Conservation (phyloP, 2,329 filamentous ascomycete species). For the Pseudocercospora cruenta region DNA sequence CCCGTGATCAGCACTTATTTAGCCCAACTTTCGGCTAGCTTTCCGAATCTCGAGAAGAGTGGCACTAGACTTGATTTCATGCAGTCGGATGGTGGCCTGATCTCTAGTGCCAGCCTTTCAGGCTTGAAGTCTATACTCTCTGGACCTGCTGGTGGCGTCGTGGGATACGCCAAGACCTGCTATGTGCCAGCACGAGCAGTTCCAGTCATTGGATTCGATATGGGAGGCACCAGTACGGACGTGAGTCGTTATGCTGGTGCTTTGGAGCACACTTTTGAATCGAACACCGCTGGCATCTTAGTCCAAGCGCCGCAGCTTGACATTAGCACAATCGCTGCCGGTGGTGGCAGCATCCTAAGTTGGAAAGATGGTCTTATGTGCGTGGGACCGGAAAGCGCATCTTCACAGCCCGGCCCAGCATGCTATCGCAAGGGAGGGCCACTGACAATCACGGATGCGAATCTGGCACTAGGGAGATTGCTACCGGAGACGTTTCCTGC, state of each 20-base stretch:
- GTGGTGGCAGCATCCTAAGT: constrained; percentile 50
- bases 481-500: constrained; percentile 39
- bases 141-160: constrained; percentile 42
- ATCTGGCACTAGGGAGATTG: constrained; percentile 39
- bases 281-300: constrained; percentile 38
- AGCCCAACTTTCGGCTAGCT: constrained; percentile 34
- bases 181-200: constrained; percentile 31
- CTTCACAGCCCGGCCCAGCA: constrained; percentile 39
- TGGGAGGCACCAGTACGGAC: constrained; percentile 40
- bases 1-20: constrained; percentile 76
- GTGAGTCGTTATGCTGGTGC: constrained; percentile 38
- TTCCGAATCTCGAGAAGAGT: constrained; percentile 30
- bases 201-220: constrained; percentile 36
- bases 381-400: constrained; percentile 29
- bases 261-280: constrained; percentile 40
- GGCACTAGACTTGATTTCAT: constrained; percentile 42
- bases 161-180: constrained; percentile 39
- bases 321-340: constrained; percentile 48
- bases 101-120: constrained; percentile 32
- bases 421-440: constrained; percentile 43
- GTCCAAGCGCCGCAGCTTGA: constrained; percentile 41
- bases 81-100: constrained; percentile 35
- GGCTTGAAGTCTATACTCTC: constrained; percentile 40
- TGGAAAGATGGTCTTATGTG: constrained; percentile 30
- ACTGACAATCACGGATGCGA: constrained; percentile 42